A percentile compares a stretch with the other conserved stretches of the same genome.
Evolutionary conservation across 2,329 filamentous ascomycete species (phyloP).

Genomic region (Penicillium sp.): DNA sequence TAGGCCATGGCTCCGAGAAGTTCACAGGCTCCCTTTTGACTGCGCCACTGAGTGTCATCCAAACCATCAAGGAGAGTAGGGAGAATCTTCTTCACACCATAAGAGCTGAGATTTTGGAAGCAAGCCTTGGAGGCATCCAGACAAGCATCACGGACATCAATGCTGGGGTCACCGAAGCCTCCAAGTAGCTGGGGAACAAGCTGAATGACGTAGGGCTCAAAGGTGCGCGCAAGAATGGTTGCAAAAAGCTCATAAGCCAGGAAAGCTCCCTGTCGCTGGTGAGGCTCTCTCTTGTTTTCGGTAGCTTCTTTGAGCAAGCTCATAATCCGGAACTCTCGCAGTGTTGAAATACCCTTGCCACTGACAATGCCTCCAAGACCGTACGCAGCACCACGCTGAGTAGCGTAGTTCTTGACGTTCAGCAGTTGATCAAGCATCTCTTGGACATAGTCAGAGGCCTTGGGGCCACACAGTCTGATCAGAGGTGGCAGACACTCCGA

Average conservation of each 20-base stretch:
- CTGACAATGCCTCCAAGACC: constrained; percentile 86
- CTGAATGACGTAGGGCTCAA: constrained; percentile 96
- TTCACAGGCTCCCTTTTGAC: constrained; percentile 97
- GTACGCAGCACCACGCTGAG: constrained; percentile 88
- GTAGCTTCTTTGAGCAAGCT: constrained; percentile 74
- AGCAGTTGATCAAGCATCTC: constrained; percentile 80
- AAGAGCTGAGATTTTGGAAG: constrained; percentile 90
- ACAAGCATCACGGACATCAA: constrained; percentile 89
- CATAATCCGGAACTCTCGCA: constrained; percentile 85
- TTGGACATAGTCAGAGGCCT: constrained; percentile 76
- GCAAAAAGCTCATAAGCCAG: constrained; percentile 90
- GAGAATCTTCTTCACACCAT: constrained; percentile 90
- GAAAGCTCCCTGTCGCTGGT: constrained; percentile 84
- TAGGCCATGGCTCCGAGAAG: constrained; percentile 98
- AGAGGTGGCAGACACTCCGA: constrained; percentile 90
- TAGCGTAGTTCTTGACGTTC: constrained; percentile 87
- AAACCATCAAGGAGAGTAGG: constrained; percentile 88
- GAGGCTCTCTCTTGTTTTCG: constrained; percentile 93
- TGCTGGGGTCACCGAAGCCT: constrained; percentile 84
- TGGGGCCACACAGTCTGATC: constrained; percentile 76
- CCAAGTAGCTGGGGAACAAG: constrained; percentile 87
- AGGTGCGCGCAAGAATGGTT: constrained; percentile 79
- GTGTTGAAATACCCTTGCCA: constrained; percentile 78
- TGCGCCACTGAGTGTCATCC: constrained; percentile 95
- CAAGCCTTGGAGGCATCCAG: constrained; percentile 91